These are phyloP conservation scores for Nidula microcarpa DNA, from an alignment of 768 basidiomycete species.

Conservation along the genomic window DNA sequence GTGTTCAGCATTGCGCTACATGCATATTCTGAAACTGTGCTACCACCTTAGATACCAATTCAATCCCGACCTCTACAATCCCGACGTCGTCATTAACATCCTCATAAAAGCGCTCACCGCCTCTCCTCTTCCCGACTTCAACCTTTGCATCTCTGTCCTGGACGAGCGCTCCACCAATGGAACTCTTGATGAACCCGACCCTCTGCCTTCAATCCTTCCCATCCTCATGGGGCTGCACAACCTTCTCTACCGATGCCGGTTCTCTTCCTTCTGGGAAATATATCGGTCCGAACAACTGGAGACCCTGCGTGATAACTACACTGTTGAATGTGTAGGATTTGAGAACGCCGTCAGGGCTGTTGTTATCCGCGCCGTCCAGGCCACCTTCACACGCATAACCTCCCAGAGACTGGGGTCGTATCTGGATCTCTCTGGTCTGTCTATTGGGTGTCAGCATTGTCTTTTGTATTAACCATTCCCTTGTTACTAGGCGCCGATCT, in stretches of 20 bases:
- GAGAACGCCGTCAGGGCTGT: slow-evolving; percentile 81
- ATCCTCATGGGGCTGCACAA: slow-evolving; percentile 62
- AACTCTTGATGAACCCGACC: slow-evolving; percentile 77
- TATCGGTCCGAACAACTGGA: slow-evolving; percentile 73
- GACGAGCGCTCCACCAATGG: slow-evolving; percentile 62
- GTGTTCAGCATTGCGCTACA: not conserved
- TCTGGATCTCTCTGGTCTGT: slow-evolving; percentile 60
- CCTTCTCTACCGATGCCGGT: slow-evolving; percentile 79
- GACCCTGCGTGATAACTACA: slow-evolving; percentile 79
- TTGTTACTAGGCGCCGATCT: slow-evolving; percentile 47
- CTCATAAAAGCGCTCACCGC: slow-evolving; percentile 89
- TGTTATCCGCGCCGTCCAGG: slow-evolving; percentile 71
- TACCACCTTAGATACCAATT: slow-evolving; percentile 77
- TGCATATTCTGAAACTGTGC: not conserved
- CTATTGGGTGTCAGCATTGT: slow-evolving; percentile 1
- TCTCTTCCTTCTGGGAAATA: slow-evolving; percentile 80
- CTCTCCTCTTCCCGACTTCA: slow-evolving; percentile 88
- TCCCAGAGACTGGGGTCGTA: slow-evolving; percentile 67
- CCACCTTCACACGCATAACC: slow-evolving; percentile 74
- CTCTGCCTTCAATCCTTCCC: slow-evolving; percentile 68
- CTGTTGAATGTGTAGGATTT: slow-evolving; percentile 78
- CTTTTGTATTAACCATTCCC: not conserved
- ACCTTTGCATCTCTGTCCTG: slow-evolving; percentile 89
- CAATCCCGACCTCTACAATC: slow-evolving; percentile 89
- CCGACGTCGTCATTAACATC: slow-evolving; percentile 91